phyloP scores from a whole-genome alignment of 2,329 filamentous ascomycete species.

The Fusarium circinatum region DNA sequence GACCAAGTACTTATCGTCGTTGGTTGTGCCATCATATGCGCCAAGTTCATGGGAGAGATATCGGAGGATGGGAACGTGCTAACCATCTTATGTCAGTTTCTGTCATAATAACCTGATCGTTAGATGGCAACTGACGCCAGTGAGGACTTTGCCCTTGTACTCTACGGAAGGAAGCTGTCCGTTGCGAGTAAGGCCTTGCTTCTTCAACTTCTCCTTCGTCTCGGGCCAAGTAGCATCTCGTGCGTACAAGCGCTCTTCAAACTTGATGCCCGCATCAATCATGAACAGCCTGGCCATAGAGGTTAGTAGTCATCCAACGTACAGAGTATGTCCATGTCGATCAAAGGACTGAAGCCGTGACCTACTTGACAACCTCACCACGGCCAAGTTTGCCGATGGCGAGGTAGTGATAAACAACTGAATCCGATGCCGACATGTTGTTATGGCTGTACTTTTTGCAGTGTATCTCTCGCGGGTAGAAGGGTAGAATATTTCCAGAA shows the following conservation, averaged over 20 bases:
- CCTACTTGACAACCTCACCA: constrained; percentile 13
- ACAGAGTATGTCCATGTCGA: background rate
- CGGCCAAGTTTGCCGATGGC: constrained; percentile 22
- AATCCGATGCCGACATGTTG: background rate
- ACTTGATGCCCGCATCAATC: background rate
- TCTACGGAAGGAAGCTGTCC: constrained; percentile 13
- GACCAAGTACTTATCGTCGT: constrained; percentile 50
- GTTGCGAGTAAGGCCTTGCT: constrained; percentile 4
- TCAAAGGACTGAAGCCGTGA: fast-evolving
- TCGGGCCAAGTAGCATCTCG: background rate
- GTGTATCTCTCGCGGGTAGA: fast-evolving
- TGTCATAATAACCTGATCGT: fast-evolving
- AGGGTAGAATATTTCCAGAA: background rate
- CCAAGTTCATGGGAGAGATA: constrained; percentile 50
- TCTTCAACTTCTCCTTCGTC: constrained; percentile 8
- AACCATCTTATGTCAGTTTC: background rate
- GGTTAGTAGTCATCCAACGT: fast-evolving
- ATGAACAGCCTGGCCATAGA: background rate
- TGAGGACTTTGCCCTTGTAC: constrained; percentile 9
- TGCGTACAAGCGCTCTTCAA: background rate
- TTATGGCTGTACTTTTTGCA: fast-evolving
- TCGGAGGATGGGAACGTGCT: constrained; percentile 45
- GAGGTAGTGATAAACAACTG: constrained; percentile 17
- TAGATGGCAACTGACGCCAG: background rate
- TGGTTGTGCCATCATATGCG: constrained; percentile 51